Conservation (phyloP, 768 basidiomycete species). For the Leccinum longicurvipes region DNA sequence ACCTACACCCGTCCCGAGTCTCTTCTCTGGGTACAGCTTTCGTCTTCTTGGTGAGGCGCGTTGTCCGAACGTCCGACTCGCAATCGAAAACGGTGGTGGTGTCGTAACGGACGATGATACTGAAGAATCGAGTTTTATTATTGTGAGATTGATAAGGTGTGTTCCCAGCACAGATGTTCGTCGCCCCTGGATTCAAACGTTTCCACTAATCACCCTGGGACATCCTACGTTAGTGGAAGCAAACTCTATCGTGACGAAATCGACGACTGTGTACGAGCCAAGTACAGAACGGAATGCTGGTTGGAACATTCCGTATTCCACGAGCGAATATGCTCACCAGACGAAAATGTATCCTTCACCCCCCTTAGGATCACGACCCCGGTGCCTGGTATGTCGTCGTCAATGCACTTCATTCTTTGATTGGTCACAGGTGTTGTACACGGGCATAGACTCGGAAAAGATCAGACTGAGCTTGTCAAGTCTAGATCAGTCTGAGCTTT, state of each 20-base stretch:
- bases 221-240: conserved; percentile 55
- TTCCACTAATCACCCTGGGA: background rate
- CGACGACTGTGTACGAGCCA: conserved; percentile 42
- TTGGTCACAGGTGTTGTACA: background rate
- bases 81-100: conserved; percentile 60
- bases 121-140: conserved; percentile 56
- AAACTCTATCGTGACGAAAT: conserved; percentile 59
- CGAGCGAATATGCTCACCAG: conserved; percentile 62
- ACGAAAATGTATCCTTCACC: conserved; percentile 66
- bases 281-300: conserved; percentile 92
- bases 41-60: conserved; percentile 67
- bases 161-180: background rate
- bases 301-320: conserved; percentile 81
- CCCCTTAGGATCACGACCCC: conserved; percentile 63
- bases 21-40: conserved; percentile 59
- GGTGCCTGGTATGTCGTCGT: conserved; percentile 44
- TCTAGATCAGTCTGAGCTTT: conserved; percentile 64
- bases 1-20: conserved; percentile 6
- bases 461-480: conserved; percentile 72
- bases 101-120: conserved; percentile 43
- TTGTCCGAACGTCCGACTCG: conserved; percentile 49
- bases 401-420: background rate
- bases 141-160: conserved; percentile 75
- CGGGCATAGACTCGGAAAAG: conserved; percentile 48
- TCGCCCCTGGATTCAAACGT: background rate